Evolutionary conservation across 1,139 yeast genomes (phyloP), one percentile per base, ranked within the genome.

Genomic region (Yamadazyma friedrichii): DNA sequence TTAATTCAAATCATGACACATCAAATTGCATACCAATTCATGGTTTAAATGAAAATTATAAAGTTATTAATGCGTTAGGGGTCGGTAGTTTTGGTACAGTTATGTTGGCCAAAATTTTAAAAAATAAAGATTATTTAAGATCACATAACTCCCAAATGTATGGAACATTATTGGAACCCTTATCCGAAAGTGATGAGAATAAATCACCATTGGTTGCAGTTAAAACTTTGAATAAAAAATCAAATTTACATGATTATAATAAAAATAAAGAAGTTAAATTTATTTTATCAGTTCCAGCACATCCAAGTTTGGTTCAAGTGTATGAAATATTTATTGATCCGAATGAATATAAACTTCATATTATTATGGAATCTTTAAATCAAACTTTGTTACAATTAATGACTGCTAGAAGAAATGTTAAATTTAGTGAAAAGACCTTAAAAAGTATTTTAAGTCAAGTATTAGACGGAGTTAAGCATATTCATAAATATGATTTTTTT

Each of bases 321-420:
- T 80, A 77, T 61, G 96, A 91, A 53, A 72, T 89, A 55, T 87
- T 91, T 55, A 73, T 86, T 42, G 96, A 89, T 61, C 70, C 75
- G 36, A 48, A 55, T 9, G 64, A 73, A 35, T 74, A 68, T 49
- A 79, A 78, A 50, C 70, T 88, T 43, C 89, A 87, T 55, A 86
- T 91, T 33, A 84, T 86, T 6, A 88, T 91, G 95, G 98, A 93
- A 60, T 75, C 84, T 20, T 78, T 91, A 88, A 87, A 84, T 50
- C 88, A 82, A 61, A 88, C 84, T 55, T 68, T 93, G 43, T 82
- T 81, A 53, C 89, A 87, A 57, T 69, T 85, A 53, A 82, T 86
- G 73, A 78, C 73, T 46, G 66, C 77, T 22, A 68, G 91, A 46
- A 74, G 71, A 42, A 62, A 65, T 24, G 64, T 67, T 25, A 64